These are phyloP conservation scores for Micromonas pusilla DNA, from an alignment of 139 green algal species.

Conservation along the genomic window DNA sequence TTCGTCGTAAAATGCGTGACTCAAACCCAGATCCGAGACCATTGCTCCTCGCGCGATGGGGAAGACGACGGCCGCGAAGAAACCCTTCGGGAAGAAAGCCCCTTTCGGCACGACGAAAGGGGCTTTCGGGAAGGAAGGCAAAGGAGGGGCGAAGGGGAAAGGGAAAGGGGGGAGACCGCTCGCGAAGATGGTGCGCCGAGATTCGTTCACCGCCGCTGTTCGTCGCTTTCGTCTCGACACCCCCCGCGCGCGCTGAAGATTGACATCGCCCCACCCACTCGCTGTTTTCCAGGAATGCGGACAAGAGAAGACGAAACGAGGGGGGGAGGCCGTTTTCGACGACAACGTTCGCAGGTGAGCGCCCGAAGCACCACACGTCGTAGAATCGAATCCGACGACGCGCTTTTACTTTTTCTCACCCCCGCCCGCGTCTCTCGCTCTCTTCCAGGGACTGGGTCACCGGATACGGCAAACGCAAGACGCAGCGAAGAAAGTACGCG, in stretches of 20 bases:
- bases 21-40: too few species aligned
- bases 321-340: conserved; percentile 7
- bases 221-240: neutral
- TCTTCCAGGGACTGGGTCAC: neutral
- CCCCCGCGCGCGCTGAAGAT: too few species aligned
- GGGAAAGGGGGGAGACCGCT: neutral
- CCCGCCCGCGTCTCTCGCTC: neutral
- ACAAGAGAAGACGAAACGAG: neutral
- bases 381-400: neutral
- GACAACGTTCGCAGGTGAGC: neutral
- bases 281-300: neutral
- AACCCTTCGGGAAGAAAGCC: neutral
- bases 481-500: neutral
- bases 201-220: neutral
- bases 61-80: neutral
- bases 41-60: neutral
- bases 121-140: neutral
- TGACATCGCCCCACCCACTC: neutral
- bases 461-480: conserved; percentile 13
- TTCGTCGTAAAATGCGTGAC: too few species aligned
- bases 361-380: neutral
- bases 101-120: neutral
- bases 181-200: neutral
- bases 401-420: neutral
- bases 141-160: neutral